Evolutionary conservation across 75 land plant genomes (phyloP), one percentile per base, ranked within the genome.

Genomic region (Pinus albicaulis): DNA sequence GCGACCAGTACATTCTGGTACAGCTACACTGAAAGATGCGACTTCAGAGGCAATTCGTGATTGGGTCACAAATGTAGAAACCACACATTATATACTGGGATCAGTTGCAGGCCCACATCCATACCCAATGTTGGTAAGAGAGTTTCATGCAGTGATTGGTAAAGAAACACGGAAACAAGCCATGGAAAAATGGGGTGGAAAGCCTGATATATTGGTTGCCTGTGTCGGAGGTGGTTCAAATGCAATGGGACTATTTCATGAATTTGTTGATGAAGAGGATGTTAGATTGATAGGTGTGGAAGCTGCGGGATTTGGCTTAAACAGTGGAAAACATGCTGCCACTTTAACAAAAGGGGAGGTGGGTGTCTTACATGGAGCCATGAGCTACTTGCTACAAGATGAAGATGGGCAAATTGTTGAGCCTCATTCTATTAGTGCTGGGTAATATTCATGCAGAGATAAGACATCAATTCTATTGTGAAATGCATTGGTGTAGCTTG

Each of bases 211-310:
- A 19, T 79, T 95, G 41, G 82, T 95, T 20, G 98, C 98, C n/a
- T 93, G 98, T 76, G 94, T 95, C 44, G 98, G 98, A 23, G 88
- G 98, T 7, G 98, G 98, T n/a, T 95, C 98, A 34, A 95, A 95
- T 78, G 98, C 98, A 19, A 80, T 95, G 85, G 79, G 79, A 2
- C 5, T 80, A 14, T 78, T 79, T 24, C 78, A 78, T 13, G 79
- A 57, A 23, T 77, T 78, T 59, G 78, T 78, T 24, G n/a, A 26
- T 25, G 79, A 78, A 17, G 59, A 78, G 28, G 79, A 78, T 76
- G 79, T 78, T 12, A 61, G 79, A 24, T 34, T 78, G 38, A 56
- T 78, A 11, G 79, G 79, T 3, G 79, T 78, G 31, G 79, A 78
- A 58, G 79, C 62, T 3, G 79, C 79, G 24, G 79, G 79, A 14